Base-by-base conservation (phyloP, 805 yeast genomes). In the Metschnikowia borealis region DNA sequence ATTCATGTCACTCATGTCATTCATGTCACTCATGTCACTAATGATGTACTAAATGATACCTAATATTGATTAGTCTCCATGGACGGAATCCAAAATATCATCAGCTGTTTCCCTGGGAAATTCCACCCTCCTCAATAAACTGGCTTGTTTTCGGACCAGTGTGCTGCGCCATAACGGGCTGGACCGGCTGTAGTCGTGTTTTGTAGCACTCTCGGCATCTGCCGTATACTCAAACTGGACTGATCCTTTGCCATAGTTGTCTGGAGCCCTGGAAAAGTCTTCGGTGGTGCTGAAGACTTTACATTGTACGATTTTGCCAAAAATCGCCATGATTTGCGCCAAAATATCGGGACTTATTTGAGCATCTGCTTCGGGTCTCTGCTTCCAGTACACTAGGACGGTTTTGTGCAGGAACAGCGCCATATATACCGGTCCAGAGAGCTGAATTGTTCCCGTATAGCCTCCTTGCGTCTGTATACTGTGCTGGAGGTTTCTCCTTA, bases 151-250 rank as follows among this genome's bases (percentile, higher is more conserved):
- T 21, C 80, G 54, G 15, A 77, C 70, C 1, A 67, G 69, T 1
- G 73, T 61, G 1, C 68, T 68, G 57, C 78, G 79, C 84, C 83
- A 79, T 35, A 74, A 55, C 14, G 62, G 59, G 8, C 73, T 76
- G 15, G 77, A 67, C 31, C 57, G 57, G 1, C 65, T 62, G 58
- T 71, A 80, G 55, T 79, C 73, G 55, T 79, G 77, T 3, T 53
- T 47, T 8, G 65, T 49, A 2, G 83, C 82, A 29, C 57, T 51
- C 1, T 59, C 58, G 2, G 75, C 69, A 38, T 63, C 63, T 1
- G 55, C 59, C 23, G 55, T 51, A 2, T 58, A 52, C 7, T 49
- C 52, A 56, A 60, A 80, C 34, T 57, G 62, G 2, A 80, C 63
- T 0, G 60, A 44, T 0, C 78, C 83, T 29, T 66, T 61, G 46